A percentile compares a stretch with the other conserved stretches of the same genome.
These are phyloP conservation scores for Chlorencoelia australis DNA, from an alignment of 2,329 filamentous ascomycete species.

Conservation along the genomic window DNA sequence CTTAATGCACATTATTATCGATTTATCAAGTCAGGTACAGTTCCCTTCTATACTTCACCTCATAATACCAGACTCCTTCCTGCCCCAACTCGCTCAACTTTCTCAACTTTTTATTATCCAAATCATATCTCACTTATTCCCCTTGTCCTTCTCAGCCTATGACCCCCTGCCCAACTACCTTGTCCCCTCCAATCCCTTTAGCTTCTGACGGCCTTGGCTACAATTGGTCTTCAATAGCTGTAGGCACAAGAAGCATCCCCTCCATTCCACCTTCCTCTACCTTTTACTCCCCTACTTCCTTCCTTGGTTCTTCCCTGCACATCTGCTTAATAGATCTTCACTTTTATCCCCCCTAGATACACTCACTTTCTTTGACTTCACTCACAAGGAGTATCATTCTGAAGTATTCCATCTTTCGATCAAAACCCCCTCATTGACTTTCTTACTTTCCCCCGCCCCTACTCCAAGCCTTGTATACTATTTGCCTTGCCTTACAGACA, in stretches of 20 bases:
- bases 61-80: no score
- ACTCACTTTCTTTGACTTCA: not conserved
- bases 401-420: not conserved
- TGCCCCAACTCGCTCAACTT: no score
- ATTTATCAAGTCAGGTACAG: no score
- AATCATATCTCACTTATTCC: not conserved
- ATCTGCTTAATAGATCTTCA: not conserved
- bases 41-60: no score
- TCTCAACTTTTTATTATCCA: not conserved
- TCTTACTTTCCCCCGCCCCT: not conserved
- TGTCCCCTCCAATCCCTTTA: not conserved
- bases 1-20: no score
- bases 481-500: no score
- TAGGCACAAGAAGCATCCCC: not conserved
- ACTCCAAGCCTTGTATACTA: no score
- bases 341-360: no score
- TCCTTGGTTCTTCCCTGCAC: not conserved
- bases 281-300: not conserved
- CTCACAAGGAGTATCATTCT: not conserved
- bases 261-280: no score
- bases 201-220: not conserved
- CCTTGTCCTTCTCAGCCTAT: no score
- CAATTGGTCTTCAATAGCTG: not conserved
- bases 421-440: not conserved
- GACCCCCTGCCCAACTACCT: no score